Conservation (phyloP, 371 early-diverging fungal species). For the Vairimorpha ceranae region DNA sequence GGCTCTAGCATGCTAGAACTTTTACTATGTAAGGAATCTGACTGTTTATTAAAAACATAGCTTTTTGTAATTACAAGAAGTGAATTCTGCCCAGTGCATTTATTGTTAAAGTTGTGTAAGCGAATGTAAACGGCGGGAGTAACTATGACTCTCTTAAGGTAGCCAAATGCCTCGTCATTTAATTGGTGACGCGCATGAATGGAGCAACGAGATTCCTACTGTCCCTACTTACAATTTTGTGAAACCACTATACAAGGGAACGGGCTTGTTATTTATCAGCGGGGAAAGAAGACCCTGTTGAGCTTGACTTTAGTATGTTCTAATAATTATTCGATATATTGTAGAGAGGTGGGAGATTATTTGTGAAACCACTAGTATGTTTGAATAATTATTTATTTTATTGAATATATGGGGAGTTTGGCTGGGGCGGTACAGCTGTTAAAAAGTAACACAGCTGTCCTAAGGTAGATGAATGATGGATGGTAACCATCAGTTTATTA, state of each 20-base stretch:
- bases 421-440: constrained; percentile 54
- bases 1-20: constrained; percentile 45
- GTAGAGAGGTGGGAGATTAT: constrained; percentile 43
- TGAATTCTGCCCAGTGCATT: constrained; percentile 70
- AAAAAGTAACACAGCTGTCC: constrained; percentile 49
- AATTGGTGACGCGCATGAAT: constrained; percentile 70
- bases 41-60: constrained; percentile 71
- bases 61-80: constrained; percentile 69
- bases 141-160: constrained; percentile 69
- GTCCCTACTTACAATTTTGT: constrained; percentile 67
- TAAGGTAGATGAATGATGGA: constrained; percentile 35
- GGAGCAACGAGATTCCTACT: constrained; percentile 69
- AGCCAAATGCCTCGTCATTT: constrained; percentile 69
- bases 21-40: constrained; percentile 66
- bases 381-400: not conserved
- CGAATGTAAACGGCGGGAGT: constrained; percentile 70
- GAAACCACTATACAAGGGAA: constrained; percentile 68
- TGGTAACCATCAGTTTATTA: constrained; percentile 38
- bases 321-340: not conserved
- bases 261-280: constrained; percentile 66
- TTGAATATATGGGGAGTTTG: constrained; percentile 48
- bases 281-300: constrained; percentile 65
- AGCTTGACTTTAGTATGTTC: constrained; percentile 47
- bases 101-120: constrained; percentile 69
- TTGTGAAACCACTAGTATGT: constrained; percentile 40